Percentiles rank a stretch among this genome's conserved stretches.
Conservation (phyloP, 75 land plant genomes). For the Picea sitchensis region DNA sequence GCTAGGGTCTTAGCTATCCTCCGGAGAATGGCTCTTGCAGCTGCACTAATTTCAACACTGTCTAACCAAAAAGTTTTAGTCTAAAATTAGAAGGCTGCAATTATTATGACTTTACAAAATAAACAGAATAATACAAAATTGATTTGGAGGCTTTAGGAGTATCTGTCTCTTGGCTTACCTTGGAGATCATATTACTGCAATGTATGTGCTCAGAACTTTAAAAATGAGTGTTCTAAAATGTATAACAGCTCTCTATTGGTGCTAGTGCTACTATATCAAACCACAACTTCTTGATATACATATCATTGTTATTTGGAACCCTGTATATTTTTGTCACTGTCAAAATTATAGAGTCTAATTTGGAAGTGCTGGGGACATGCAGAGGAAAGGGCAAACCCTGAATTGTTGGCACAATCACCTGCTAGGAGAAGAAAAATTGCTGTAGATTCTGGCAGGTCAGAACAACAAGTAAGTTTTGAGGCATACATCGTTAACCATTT, state of each 20-base stretch:
- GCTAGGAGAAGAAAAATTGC: slow-evolving; percentile 86
- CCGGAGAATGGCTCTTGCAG: no score
- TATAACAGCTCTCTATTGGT: neutral
- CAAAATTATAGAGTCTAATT: neutral
- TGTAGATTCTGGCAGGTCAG: slow-evolving; percentile 84
- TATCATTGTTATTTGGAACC: neutral
- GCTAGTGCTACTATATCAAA: neutral
- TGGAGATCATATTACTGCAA: neutral
- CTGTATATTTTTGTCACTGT: neutral
- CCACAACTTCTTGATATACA: neutral
- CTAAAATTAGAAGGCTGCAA: no score
- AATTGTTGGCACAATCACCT: slow-evolving; percentile 91
- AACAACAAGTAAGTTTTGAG: slow-evolving; percentile 54
- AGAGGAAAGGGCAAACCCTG: slow-evolving; percentile 97
- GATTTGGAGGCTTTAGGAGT: no score
- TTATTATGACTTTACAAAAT: no score
- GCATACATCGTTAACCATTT: neutral
- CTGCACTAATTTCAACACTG: no score
- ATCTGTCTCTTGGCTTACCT: no score
- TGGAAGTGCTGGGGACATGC: slow-evolving; percentile 10
- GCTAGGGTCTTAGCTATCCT: no score
- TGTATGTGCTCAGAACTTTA: neutral
- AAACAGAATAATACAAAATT: no score
- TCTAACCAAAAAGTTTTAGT: no score
- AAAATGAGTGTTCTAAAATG: neutral